Evolutionary conservation across 257 asterid species (phyloP).

Genomic region (Solanum corneliomulleri): DNA sequence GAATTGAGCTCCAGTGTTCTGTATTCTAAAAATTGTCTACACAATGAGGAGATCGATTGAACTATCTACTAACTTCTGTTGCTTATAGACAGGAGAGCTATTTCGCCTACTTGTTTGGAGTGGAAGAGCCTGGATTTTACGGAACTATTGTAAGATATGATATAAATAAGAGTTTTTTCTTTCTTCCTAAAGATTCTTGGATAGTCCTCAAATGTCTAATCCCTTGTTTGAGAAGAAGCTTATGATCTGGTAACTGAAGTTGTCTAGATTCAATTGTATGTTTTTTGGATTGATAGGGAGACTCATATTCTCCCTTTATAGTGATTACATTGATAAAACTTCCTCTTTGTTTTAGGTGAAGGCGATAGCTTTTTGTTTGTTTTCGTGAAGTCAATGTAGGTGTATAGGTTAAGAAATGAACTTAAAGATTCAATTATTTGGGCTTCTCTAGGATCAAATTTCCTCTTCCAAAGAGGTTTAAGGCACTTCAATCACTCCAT

Average conservation of each 20-base stretch:
- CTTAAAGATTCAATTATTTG: neutral
- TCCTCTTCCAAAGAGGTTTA: neutral
- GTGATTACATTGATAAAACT: neutral
- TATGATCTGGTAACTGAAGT: neutral
- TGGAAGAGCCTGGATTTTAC: conserved; percentile 87
- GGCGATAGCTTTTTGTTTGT: neutral
- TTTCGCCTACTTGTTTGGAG: conserved; percentile 95
- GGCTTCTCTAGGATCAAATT: neutral
- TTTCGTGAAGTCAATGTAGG: neutral
- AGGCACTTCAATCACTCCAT: neutral
- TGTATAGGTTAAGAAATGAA: neutral
- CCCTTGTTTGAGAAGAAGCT: neutral
- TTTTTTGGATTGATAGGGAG: neutral
- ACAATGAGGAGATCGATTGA: neutral
- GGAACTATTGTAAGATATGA: conserved; percentile 78
- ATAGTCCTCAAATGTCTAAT: neutral
- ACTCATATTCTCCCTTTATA: neutral
- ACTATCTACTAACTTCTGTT: conserved; percentile 5
- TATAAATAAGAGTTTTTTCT: neutral
- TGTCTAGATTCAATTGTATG: neutral
- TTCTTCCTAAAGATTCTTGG: neutral
- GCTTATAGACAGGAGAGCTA: conserved; percentile 87
- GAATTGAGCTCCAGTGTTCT: neutral
- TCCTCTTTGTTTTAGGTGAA: neutral
- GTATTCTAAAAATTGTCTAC: neutral